Evolutionary conservation across 768 basidiomycete genomes (phyloP).

Genomic region (Agaricus sinodeliciosus): DNA sequence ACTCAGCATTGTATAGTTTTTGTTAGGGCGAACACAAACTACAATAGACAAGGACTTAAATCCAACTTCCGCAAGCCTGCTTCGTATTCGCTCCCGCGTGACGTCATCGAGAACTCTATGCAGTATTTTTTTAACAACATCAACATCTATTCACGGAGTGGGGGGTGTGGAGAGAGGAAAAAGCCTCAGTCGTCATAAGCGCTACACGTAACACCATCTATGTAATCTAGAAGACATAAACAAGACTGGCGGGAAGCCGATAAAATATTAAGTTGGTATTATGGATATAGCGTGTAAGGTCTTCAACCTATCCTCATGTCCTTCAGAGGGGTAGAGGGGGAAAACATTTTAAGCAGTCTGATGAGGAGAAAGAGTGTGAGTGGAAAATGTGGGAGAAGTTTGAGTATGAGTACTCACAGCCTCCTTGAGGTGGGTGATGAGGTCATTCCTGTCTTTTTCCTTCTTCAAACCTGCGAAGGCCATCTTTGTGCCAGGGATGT

Average conservation of each 20-base stretch:
- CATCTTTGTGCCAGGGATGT: slow-evolving; percentile 98
- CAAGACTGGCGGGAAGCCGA: background rate
- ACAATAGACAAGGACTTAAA: too few relatives aligned
- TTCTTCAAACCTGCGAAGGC: slow-evolving; percentile 98
- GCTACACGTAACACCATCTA: slow-evolving; percentile 1
- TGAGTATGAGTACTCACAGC: slow-evolving; percentile 41
- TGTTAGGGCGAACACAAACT: too few relatives aligned
- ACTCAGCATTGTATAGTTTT: too few relatives aligned
- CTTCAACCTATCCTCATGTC: background rate
- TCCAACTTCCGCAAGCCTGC: too few relatives aligned
- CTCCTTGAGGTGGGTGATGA: slow-evolving; percentile 79
- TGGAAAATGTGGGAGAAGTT: background rate
- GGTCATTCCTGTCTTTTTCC: slow-evolving; percentile 94
- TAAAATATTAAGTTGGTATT: slow-evolving; percentile 5
- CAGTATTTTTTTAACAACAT: background rate
- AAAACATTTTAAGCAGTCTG: slow-evolving; percentile 18
- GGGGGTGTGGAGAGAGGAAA: slow-evolving; percentile 11
- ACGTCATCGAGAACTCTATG: background rate
- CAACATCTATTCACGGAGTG: slow-evolving; percentile 8
- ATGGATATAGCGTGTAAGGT: slow-evolving; percentile 1
- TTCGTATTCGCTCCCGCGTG: background rate
- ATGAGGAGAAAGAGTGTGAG: background rate
- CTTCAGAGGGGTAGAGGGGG: background rate
- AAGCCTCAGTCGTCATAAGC: slow-evolving; percentile 7
- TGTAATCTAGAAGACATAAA: background rate